These are phyloP conservation scores for Pestalotiopsis sp. DNA, from an alignment of 2,329 filamentous ascomycete genomes.

Conservation along the genomic window DNA sequence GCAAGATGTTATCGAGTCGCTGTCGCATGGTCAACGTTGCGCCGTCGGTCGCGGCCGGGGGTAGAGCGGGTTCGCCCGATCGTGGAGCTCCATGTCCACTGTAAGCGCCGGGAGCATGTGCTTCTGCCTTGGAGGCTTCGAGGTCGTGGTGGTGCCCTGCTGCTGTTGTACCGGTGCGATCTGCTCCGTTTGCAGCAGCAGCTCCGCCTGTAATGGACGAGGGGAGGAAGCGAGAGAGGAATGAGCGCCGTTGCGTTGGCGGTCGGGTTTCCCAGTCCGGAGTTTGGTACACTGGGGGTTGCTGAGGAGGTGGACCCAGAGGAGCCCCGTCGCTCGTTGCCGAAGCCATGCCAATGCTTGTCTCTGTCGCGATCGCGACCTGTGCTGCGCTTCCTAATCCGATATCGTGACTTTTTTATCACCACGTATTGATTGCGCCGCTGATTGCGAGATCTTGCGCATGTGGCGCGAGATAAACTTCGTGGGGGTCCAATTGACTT, in stretches of 20 bases:
- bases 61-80: neutral
- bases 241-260: slow-evolving; percentile 11
- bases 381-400: neutral
- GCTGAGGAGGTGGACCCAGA: neutral
- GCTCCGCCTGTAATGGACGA: neutral
- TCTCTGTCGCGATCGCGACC: neutral
- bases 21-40: slow-evolving; percentile 5
- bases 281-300: slow-evolving; percentile 20
- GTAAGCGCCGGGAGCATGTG: neutral
- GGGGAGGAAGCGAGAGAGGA: slow-evolving; percentile 13
- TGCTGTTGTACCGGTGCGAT: neutral
- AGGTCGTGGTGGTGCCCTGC: slow-evolving; percentile 10
- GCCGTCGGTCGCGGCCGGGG: neutral
- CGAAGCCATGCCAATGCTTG: neutral
- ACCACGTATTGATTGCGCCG: neutral
- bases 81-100: neutral
- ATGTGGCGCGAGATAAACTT: neutral
- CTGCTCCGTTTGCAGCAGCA: neutral
- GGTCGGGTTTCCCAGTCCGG: slow-evolving; percentile 19
- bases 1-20: slow-evolving; percentile 24
- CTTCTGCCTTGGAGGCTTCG: neutral
- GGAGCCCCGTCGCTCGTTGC: neutral
- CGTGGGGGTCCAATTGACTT: neutral
- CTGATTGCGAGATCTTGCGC: neutral
- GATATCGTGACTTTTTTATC: neutral